Evolutionary conservation across 164 flowering plant species (phyloP).

Genomic region (Berberis thunbergii): DNA sequence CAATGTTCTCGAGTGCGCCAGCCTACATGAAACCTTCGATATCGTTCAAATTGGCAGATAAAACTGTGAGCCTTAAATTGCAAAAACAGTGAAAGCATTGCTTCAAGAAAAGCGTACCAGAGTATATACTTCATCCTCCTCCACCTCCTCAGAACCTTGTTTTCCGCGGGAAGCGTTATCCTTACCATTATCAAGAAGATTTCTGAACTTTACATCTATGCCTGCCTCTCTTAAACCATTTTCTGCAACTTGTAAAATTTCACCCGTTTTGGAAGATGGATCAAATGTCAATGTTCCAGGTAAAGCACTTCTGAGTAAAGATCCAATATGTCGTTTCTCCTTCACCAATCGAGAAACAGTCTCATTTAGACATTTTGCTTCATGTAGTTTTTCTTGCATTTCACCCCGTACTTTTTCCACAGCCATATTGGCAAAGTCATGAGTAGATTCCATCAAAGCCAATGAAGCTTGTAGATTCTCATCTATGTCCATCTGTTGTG

Average conservation of each 20-base stretch:
- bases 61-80: neutral
- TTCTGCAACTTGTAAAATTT: constrained; percentile 72
- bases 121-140: neutral
- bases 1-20: constrained; percentile 79
- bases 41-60: neutral
- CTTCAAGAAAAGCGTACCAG: neutral
- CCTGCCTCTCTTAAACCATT: constrained; percentile 76
- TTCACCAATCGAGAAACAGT: constrained; percentile 48
- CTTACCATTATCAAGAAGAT: neutral
- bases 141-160: neutral
- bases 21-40: constrained; percentile 32
- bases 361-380: constrained; percentile 55
- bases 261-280: constrained; percentile 43
- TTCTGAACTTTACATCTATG: constrained; percentile 33
- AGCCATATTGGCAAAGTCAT: constrained; percentile 41
- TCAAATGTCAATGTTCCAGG: constrained; percentile 47
- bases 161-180: constrained; percentile 9
- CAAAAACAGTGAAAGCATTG: neutral
- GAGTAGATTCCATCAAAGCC: constrained; percentile 64
- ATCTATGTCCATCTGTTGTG: constrained; percentile 72
- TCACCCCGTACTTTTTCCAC: constrained; percentile 42
- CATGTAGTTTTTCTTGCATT: constrained; percentile 41
- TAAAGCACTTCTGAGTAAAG: constrained; percentile 78
- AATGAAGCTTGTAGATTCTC: constrained; percentile 75
- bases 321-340: constrained; percentile 87